These are phyloP conservation scores for Petasospora rhodanensis DNA, from an alignment of 1,139 yeast species.

Conservation along the genomic window DNA sequence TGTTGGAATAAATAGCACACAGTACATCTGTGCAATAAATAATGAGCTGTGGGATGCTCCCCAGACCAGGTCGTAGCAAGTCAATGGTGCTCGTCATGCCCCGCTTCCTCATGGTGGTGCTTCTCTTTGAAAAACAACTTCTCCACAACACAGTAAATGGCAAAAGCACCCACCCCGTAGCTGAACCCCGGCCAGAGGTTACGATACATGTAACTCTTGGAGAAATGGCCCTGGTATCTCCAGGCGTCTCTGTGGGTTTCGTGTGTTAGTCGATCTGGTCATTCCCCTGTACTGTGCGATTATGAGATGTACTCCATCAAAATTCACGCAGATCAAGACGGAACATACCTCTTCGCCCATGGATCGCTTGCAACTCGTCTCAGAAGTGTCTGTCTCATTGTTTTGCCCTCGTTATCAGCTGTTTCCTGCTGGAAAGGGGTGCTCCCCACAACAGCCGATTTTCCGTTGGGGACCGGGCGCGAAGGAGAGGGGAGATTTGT, in stretches of 20 bases:
- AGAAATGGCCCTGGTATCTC: constrained; percentile 83
- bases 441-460: too few relatives aligned
- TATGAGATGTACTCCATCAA: too few relatives aligned
- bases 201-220: constrained; percentile 64
- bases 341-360: constrained; percentile 45
- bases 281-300: too few relatives aligned
- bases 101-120: constrained; percentile 14
- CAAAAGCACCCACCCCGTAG: constrained; percentile 73
- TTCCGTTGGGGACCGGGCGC: too few relatives aligned
- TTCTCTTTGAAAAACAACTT: constrained; percentile 17
- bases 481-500: too few relatives aligned
- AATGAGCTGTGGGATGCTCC: too few relatives aligned
- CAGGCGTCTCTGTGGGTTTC: constrained; percentile 81
- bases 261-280: constrained; percentile 31
- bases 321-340: too few relatives aligned
- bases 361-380: constrained; percentile 32
- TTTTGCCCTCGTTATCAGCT: too few relatives aligned
- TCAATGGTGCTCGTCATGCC: constrained; percentile 6
- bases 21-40: too few relatives aligned
- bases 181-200: constrained; percentile 84
- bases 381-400: constrained; percentile 20
- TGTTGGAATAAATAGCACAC: constrained; percentile 1
- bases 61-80: too few relatives aligned
- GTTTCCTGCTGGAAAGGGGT: too few relatives aligned
- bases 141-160: constrained; percentile 48